Evolutionary conservation across 139 green algal species (phyloP).

Genomic region (Auxenochlorella pyrenoidosa): DNA sequence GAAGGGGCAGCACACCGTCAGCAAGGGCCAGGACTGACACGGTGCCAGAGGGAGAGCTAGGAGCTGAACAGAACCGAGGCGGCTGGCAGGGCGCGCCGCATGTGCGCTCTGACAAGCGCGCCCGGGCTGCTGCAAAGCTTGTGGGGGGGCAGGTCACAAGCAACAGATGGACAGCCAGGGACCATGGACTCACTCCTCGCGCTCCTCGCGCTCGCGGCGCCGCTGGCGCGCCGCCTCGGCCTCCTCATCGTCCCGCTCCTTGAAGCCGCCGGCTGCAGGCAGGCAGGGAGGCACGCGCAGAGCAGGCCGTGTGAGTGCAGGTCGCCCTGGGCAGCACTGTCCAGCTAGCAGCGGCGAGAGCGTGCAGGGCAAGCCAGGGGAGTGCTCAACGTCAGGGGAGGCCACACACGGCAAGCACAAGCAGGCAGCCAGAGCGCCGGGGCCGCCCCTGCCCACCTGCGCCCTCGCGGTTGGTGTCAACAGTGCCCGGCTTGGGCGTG

Average conservation of each 20-base stretch:
- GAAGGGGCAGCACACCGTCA: background rate
- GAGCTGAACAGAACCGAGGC: background rate
- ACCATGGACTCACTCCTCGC: conserved; percentile 25
- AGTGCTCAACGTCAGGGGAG: too few species aligned
- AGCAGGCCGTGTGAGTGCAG: background rate
- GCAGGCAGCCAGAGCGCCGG: background rate
- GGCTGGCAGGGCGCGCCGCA: background rate
- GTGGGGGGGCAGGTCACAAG: too few species aligned
- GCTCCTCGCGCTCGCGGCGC: conserved; percentile 53
- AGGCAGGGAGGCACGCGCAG: background rate
- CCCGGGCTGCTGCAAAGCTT: too few species aligned
- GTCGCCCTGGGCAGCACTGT: too few species aligned
- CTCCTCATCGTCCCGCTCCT: conserved; percentile 80
- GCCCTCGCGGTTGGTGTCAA: conserved; percentile 65
- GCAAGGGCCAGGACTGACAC: background rate
- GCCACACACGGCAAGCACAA: background rate
- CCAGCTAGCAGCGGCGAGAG: too few species aligned
- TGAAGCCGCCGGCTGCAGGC: conserved; percentile 68
- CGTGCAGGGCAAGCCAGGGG: too few species aligned
- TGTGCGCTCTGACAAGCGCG: too few species aligned
- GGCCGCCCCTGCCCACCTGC: conserved; percentile 21
- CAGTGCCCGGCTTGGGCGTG: conserved; percentile 47
- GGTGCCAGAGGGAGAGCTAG: too few species aligned
- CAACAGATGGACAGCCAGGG: too few species aligned
- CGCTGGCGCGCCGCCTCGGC: conserved; percentile 69